Evolutionary conservation across 2,329 filamentous ascomycete species (phyloP), one percentile per base, ranked within the genome.

Genomic region (Fonsecaea pedrosoi): DNA sequence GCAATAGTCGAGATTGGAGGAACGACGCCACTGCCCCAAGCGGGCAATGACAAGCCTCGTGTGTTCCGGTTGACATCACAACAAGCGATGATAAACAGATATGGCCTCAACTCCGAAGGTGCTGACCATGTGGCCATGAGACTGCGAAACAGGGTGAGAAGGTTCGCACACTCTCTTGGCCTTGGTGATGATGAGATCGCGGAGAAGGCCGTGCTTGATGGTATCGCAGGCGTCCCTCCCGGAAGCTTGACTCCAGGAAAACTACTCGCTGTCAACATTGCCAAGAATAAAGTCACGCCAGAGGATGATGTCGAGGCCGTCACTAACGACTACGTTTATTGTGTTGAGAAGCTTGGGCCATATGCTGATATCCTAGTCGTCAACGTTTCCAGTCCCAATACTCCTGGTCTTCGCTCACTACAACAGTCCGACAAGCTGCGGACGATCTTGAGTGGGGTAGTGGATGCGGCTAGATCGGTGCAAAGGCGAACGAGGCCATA

Each of bases 291-390:
- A 83, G 84, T 87, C 55, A 99, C 95, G 0, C 88, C 92, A 21
- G 94, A 96, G 76, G 84, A 85, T 56, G 92, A 98, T 75, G 90
- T 97, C 67, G 86, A 90, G 50, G 94, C 93, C 37, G 90, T 98
- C 15, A 87, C 85, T 59, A 85, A 86, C 30, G 87, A 90, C 73
- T 97, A 98, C 76, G 91, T 95, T n/a, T 92, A 91, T 78, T 97
- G 94, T 74, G 94, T 97, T 3, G 84, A 90, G 62, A 85, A 89
- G 54, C 82, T 99, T 42, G 95, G 90, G 3, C 90, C 86, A 59
- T 99, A 97, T 76, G 93, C 95, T 10, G 95, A 99, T 75, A 90
- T 99, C 40, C 82, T 99, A n/a, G 94, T 98, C 7, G 95, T 99
- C 75, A 99, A 99, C 74, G 95, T 99, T 58, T 97, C 93, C 75